These are phyloP conservation scores for Aspergillus pseudonomiae DNA, from an alignment of 2,329 filamentous ascomycete species.

Conservation along the genomic window DNA sequence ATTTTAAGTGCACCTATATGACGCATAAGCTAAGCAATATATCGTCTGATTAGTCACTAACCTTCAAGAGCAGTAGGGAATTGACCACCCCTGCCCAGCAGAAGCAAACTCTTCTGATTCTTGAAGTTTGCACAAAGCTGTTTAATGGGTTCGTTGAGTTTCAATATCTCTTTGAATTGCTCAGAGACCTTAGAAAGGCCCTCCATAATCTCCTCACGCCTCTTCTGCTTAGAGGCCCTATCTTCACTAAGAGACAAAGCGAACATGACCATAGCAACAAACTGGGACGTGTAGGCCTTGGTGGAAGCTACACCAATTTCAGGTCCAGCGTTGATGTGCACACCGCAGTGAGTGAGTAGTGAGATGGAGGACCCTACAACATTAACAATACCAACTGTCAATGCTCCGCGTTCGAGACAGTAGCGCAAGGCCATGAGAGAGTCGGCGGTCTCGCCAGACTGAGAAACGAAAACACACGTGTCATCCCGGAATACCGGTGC, in stretches of 20 bases:
- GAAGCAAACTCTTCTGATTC: conserved; percentile 92
- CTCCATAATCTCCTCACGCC: conserved; percentile 94
- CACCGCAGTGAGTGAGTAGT: conserved; percentile 97
- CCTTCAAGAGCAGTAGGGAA: conserved; percentile 93
- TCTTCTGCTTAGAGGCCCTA: conserved; percentile 87
- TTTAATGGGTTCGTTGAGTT: conserved; percentile 93
- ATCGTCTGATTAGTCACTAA: conserved; percentile 31
- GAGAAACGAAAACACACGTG: conserved; percentile 97
- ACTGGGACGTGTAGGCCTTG: conserved; percentile 99
- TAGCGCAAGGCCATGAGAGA: conserved; percentile 96
- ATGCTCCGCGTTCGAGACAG: conserved; percentile 94
- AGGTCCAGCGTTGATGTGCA: conserved; percentile 97
- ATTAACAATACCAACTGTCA: conserved; percentile 98
- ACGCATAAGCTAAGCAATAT: conserved; percentile 16
- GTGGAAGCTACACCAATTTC: conserved; percentile 99
- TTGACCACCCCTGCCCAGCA: conserved; percentile 93
- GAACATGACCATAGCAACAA: conserved; percentile 99
- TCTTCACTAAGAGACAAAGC: conserved; percentile 95
- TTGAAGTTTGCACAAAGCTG: conserved; percentile 91
- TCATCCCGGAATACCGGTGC: conserved; percentile 99
- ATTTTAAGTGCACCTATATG: conserved; percentile 83
- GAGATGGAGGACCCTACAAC: conserved; percentile 98
- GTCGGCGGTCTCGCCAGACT: conserved; percentile 97
- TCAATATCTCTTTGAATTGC: conserved; percentile 89
- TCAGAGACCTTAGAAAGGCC: conserved; percentile 83